Evolutionary conservation across 2,329 filamentous ascomycete species (phyloP).

Genomic region (Anthostomella pinea): DNA sequence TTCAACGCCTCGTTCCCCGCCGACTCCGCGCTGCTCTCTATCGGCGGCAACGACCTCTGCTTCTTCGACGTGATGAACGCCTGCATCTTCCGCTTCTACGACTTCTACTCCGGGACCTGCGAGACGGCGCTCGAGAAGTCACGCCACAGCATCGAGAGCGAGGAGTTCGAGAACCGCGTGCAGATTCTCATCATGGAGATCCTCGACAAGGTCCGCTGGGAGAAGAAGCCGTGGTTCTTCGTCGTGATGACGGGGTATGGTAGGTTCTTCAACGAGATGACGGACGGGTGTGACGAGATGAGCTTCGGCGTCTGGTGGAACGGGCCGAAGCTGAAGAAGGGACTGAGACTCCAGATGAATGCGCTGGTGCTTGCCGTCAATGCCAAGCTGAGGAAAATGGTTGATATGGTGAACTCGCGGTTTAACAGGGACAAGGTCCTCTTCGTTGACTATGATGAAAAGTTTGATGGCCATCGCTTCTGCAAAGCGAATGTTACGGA

Average conservation of each 20-base stretch:
- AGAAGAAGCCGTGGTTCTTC: constrained; percentile 41
- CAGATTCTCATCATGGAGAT: constrained; percentile 41
- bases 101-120: constrained; percentile 46
- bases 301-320: constrained; percentile 47
- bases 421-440: constrained; percentile 38
- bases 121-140: constrained; percentile 37
- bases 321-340: constrained; percentile 39
- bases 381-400: constrained; percentile 35
- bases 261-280: constrained; percentile 46
- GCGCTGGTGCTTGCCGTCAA: constrained; percentile 43
- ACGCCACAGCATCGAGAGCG: constrained; percentile 32
- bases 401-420: constrained; percentile 36
- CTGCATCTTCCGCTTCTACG: constrained; percentile 50
- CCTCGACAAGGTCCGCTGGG: constrained; percentile 42
- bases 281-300: constrained; percentile 41
- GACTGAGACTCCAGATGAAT: constrained; percentile 41
- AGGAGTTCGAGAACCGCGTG: constrained; percentile 39
- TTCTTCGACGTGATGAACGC: constrained; percentile 50
- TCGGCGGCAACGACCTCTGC: constrained; percentile 48
- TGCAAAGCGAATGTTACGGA: constrained; percentile 39
- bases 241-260: constrained; percentile 48
- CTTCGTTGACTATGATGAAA: constrained; percentile 44
- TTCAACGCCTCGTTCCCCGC: constrained; percentile 37
- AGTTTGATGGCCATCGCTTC: constrained; percentile 45
- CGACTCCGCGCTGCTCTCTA: constrained; percentile 45